These are phyloP conservation scores for Flagelloscypha sp. DNA, from an alignment of 768 basidiomycete species.

Conservation along the genomic window DNA sequence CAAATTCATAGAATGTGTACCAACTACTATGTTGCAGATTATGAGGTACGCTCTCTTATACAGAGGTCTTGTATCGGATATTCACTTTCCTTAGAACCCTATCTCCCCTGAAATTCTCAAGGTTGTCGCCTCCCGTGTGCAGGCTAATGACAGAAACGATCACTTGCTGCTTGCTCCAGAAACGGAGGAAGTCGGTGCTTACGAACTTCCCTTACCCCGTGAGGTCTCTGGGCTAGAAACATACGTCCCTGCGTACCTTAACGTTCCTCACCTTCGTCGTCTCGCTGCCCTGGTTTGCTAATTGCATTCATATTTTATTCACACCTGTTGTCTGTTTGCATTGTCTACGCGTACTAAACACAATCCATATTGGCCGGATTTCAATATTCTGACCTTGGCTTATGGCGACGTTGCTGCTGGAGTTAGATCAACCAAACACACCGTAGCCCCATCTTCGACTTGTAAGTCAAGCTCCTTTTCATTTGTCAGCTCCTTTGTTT, in stretches of 20 bases:
- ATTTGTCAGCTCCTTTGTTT: neutral
- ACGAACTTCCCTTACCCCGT: constrained; percentile 86
- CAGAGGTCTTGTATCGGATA: neutral
- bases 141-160: constrained; percentile 94
- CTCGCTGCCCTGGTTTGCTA: constrained; percentile 81
- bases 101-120: constrained; percentile 96
- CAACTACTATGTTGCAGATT: constrained; percentile 98
- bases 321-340: no score
- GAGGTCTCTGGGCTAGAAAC: constrained; percentile 96
- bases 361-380: no score
- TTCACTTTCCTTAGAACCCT: constrained; percentile 54
- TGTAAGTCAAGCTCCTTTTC: neutral
- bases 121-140: constrained; percentile 91
- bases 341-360: no score
- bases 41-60: constrained; percentile 57
- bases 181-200: constrained; percentile 94
- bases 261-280: constrained; percentile 81
- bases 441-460: constrained; percentile 3
- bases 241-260: constrained; percentile 88
- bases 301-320: no score
- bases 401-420: no score
- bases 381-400: no score
- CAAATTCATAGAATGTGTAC: constrained; percentile 99
- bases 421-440: no score
- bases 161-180: constrained; percentile 93